A percentile compares a stretch with the other conserved stretches of the same genome.
phyloP scores from a whole-genome alignment of 495 filamentous ascomycete genomes.

The Aspergillus diversus region DNA sequence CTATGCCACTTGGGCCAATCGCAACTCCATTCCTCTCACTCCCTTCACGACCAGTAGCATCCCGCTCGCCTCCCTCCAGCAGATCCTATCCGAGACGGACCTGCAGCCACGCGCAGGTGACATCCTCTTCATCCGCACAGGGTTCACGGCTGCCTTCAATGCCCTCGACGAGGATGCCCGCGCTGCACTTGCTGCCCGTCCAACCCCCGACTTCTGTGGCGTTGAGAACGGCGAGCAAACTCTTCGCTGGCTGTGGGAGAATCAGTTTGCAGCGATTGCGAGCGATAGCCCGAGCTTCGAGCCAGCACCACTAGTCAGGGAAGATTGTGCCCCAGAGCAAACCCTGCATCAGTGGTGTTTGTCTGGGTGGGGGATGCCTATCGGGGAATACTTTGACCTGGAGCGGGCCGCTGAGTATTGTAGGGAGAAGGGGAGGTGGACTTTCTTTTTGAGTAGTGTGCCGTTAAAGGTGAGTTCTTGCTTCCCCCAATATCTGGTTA shows the following conservation, averaged over 20 bases:
- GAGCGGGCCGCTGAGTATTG: constrained; percentile 52
- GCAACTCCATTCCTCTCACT: constrained; percentile 38
- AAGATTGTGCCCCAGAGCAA: constrained; percentile 15
- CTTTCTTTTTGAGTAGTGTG: constrained; percentile 58
- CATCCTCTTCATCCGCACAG: constrained; percentile 59
- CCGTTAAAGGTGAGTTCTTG: constrained; percentile 52
- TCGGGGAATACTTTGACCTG: constrained; percentile 64
- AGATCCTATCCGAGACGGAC: constrained; percentile 39
- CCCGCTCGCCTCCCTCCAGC: constrained; percentile 40
- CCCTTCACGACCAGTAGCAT: constrained; percentile 47
- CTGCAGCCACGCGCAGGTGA: constrained; percentile 50
- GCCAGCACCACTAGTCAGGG: constrained; percentile 19
- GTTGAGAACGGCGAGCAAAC: constrained; percentile 47
- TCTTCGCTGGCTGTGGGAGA: constrained; percentile 54
- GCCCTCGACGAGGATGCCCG: constrained; percentile 34
- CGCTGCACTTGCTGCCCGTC: constrained; percentile 31
- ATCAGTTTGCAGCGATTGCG: constrained; percentile 54
- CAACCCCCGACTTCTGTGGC: constrained; percentile 42
- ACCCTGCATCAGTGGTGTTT: constrained; percentile 58
- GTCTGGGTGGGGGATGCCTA: constrained; percentile 59
- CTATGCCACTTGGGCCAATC: constrained; percentile 55
- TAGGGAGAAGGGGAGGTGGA: constrained; percentile 44
- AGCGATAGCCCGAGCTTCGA: constrained; percentile 56
- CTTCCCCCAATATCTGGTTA: not conserved
- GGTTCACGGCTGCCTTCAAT: constrained; percentile 50